Evolutionary conservation across 805 yeast genomes (phyloP), one percentile per base, ranked within the genome.

Genomic region (Allodekkera sacchari): DNA sequence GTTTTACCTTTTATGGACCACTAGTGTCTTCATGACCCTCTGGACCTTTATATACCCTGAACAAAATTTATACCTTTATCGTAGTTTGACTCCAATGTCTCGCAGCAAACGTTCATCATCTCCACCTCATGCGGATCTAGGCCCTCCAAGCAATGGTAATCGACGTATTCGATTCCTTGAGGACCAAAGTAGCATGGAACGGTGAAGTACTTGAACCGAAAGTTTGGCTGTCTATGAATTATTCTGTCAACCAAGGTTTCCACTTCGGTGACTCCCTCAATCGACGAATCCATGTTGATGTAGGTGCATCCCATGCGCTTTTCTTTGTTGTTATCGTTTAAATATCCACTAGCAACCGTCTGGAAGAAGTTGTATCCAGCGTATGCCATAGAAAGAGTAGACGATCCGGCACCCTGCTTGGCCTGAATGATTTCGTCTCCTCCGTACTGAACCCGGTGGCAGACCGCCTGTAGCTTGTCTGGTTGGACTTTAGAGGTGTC

Each of bases 361-460:
- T 75, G 49, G 65, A 46, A 82, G 73, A 55, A 81, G 59, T 77
- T 72, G 37, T 83, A 79, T 63, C 92, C 95, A 35, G 95, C 94
- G 58, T 77, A 83, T 37, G 94, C 94, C 95, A 84, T 84, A 41
- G 95, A 84, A 49, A 84, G 69, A 39, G 95, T 84, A 47, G 94
- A 94, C 21, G 94, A 83, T 50, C 95, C 95, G 47, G 88, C 85
- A 61, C 95, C 95, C 53, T 83, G 76, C 71, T 84, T 84, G 50
- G 95, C 95, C 66, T 83, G 71, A 49, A 84, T 95, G 46, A 84
- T 94, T 70, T 84, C 95, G 56, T 84, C 95, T 67, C 95, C 95
- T 63, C 95, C 95, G 54, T 82, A 84, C 68, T 84, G 95, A 60
- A 85, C 82, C 64, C 95, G 80, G 71, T 83, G 74, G 55, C 82